phyloP scores from a whole-genome alignment of 139 green algal species.

The Chlorella sp. region DNA sequence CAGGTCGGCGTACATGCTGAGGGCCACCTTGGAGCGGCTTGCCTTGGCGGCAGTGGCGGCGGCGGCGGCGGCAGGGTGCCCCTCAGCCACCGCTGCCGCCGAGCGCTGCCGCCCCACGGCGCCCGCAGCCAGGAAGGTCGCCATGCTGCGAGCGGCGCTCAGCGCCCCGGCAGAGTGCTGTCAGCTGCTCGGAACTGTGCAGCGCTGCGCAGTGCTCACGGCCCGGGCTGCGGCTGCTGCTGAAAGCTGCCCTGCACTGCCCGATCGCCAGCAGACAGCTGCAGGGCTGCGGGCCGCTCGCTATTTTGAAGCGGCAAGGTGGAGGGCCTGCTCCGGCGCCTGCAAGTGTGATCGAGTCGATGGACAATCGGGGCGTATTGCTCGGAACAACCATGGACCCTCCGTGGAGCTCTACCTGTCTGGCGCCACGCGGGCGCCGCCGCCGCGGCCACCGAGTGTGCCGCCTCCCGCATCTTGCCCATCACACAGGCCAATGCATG shows the following conservation, averaged over 20 bases:
- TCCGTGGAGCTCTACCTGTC: too few relatives aligned
- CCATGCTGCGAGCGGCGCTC: not conserved
- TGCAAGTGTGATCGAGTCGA: too few relatives aligned
- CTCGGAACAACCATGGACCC: too few relatives aligned
- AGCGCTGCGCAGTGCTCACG: not conserved
- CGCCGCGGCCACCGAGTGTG: too few relatives aligned
- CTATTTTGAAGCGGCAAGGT: too few relatives aligned
- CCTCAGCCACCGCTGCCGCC: not conserved
- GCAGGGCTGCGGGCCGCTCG: too few relatives aligned
- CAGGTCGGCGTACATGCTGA: constrained; percentile 78
- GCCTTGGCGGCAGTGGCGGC: not conserved
- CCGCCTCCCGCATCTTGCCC: too few relatives aligned
- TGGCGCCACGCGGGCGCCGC: too few relatives aligned
- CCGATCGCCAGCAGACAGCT: too few relatives aligned
- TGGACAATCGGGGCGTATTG: too few relatives aligned
- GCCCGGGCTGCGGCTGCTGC: not conserved
- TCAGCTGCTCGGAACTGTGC: too few relatives aligned
- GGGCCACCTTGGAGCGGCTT: constrained; percentile 6
- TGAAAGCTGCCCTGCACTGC: too few relatives aligned
- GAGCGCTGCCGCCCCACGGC: not conserved
- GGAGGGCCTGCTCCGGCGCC: not conserved
- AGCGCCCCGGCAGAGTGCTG: not conserved
- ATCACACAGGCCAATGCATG: not conserved
- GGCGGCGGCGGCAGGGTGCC: not conserved
- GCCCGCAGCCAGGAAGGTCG: constrained; percentile 13